phyloP scores from a whole-genome alignment of 148 eudicot species.

The Amaranthus hypochondriacus region DNA sequence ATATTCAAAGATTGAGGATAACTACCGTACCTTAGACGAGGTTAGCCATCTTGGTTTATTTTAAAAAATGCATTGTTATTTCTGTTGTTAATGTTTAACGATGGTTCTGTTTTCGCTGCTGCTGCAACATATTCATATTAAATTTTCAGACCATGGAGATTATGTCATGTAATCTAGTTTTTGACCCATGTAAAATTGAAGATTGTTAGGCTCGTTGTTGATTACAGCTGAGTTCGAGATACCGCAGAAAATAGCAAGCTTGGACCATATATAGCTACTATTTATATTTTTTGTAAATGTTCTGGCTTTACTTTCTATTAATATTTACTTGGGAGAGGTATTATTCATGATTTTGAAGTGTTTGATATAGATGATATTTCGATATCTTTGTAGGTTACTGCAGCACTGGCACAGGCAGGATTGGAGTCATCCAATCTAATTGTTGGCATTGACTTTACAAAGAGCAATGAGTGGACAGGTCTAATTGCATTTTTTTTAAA shows the following conservation, averaged over 20 bases:
- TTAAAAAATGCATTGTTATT: background rate
- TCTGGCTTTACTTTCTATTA: background rate
- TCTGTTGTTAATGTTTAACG: background rate
- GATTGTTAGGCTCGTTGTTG: background rate
- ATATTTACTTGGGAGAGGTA: background rate
- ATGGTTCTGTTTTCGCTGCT: background rate
- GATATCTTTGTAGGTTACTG: slow-evolving; percentile 65
- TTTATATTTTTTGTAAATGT: background rate
- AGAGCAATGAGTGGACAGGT: slow-evolving; percentile 99
- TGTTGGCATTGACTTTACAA: slow-evolving; percentile 95
- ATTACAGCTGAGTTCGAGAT: background rate
- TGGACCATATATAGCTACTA: background rate
- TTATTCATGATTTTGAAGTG: background rate
- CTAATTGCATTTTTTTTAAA: slow-evolving; percentile 10
- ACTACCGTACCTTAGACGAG: slow-evolving; percentile 83
- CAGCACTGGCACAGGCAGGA: slow-evolving; percentile 84
- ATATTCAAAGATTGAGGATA: slow-evolving; percentile 86
- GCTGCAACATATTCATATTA: background rate
- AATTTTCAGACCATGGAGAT: background rate
- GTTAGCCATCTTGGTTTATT: slow-evolving; percentile 28
- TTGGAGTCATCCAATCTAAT: slow-evolving; percentile 97
- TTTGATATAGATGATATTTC: background rate
- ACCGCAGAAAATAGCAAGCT: no score
- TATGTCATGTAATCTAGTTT: background rate
- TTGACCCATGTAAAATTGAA: background rate